These are phyloP conservation scores for Batkoa obscura DNA, from an alignment of 371 early-diverging fungal species.

Conservation along the genomic window DNA sequence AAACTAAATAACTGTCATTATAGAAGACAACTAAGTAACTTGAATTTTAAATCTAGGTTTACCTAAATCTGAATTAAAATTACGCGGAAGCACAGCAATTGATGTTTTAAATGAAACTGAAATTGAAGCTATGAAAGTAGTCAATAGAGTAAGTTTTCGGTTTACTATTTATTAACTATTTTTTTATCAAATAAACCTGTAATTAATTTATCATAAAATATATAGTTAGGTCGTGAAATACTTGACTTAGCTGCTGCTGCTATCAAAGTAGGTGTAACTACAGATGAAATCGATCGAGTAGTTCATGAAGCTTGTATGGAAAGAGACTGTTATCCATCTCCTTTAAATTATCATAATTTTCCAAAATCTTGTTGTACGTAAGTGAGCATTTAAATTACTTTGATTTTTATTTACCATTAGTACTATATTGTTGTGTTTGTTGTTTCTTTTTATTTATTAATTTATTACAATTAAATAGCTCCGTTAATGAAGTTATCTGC, in stretches of 20 bases:
- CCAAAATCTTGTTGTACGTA: conserved; percentile 78
- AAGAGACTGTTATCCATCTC: conserved; percentile 79
- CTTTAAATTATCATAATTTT: conserved; percentile 81
- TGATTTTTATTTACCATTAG: too few relatives aligned
- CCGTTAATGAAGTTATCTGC: conserved; percentile 57
- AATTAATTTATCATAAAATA: not conserved
- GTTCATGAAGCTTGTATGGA: conserved; percentile 75
- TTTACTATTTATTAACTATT: not conserved
- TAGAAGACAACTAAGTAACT: not conserved
- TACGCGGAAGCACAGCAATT: conserved; percentile 39
- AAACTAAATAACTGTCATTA: conserved; percentile 1
- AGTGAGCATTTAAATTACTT: too few relatives aligned
- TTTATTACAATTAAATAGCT: conserved; percentile 4
- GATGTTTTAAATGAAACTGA: conserved; percentile 41
- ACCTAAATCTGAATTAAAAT: conserved; percentile 44
- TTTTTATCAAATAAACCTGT: too few relatives aligned
- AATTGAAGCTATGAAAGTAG: conserved; percentile 55
- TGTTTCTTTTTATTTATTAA: too few relatives aligned
- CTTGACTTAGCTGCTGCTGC: conserved; percentile 61
- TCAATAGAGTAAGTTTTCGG: conserved; percentile 36
- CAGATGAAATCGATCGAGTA: conserved; percentile 64
- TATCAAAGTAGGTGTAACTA: conserved; percentile 69
- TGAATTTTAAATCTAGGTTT: conserved; percentile 19
- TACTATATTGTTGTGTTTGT: too few relatives aligned
- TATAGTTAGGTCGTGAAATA: conserved; percentile 63